Evolutionary conservation across 257 asterid species (phyloP).

Genomic region (Solanum pimpinellifolium): DNA sequence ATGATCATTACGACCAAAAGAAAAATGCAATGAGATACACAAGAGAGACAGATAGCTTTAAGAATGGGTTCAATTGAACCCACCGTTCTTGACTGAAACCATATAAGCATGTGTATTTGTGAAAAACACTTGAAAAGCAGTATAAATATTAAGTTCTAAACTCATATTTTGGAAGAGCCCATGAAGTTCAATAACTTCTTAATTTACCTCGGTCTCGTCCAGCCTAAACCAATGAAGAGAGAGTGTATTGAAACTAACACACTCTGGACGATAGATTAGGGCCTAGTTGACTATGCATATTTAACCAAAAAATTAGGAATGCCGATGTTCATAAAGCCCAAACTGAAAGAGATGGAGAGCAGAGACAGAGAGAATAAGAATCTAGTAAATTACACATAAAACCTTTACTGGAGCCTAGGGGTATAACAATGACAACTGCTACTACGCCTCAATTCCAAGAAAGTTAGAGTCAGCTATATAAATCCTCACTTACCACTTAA

Average conservation of each 20-base stretch:
- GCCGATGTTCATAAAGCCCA: not conserved
- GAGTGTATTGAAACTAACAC: not conserved
- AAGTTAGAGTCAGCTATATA: not conserved
- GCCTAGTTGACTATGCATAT: not conserved
- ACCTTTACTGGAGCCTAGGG: not conserved
- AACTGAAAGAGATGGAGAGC: not conserved
- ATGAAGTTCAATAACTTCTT: not conserved
- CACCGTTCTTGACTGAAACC: not conserved
- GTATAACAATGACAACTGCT: not conserved
- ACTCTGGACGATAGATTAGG: not conserved
- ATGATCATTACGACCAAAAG: not conserved
- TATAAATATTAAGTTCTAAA: not conserved
- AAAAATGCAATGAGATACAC: not conserved
- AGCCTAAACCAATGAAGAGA: not conserved
- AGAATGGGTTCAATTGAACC: not conserved
- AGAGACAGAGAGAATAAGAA: not conserved
- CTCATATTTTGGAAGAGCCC: not conserved
- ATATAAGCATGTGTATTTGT: not conserved
- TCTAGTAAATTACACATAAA: not conserved
- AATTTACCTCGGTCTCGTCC: not conserved
- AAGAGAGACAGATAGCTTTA: not conserved
- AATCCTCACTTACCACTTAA: not conserved
- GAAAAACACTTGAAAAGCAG: not conserved
- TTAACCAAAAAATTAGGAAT: not conserved
- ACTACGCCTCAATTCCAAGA: not conserved